phyloP scores from a whole-genome alignment of 805 yeast species.

The Komagataella ulmi region DNA sequence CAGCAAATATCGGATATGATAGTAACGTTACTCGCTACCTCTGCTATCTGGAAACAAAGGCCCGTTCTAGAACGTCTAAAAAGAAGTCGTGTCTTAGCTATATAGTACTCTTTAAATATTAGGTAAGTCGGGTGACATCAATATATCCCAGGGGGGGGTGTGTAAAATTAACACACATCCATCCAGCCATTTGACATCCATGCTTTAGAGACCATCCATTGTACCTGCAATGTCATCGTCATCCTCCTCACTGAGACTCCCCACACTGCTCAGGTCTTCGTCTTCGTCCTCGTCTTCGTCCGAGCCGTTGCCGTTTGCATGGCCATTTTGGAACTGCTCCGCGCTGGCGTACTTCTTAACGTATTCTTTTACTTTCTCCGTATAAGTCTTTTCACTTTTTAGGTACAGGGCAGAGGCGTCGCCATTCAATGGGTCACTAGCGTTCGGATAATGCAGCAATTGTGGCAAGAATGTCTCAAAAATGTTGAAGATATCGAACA shows the following conservation, averaged over 20 bases:
- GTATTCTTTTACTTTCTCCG: slow-evolving; percentile 56
- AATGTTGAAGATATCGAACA: slow-evolving; percentile 84
- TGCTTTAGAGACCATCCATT: slow-evolving; percentile 13
- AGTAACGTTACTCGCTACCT: background rate
- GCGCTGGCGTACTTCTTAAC: slow-evolving; percentile 55
- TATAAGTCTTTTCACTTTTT: slow-evolving; percentile 54
- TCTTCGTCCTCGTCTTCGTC: slow-evolving; percentile 16
- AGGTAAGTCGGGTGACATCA: background rate
- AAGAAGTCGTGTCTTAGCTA: background rate
- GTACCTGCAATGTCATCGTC: slow-evolving; percentile 19
- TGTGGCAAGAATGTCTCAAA: slow-evolving; percentile 93
- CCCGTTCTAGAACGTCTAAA: background rate
- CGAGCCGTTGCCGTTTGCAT: slow-evolving; percentile 9
- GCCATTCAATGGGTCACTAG: slow-evolving; percentile 85
- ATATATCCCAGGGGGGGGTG: background rate
- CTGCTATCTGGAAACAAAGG: background rate
- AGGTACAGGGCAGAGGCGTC: slow-evolving; percentile 76
- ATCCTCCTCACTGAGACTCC: slow-evolving; percentile 11
- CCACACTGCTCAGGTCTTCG: slow-evolving; percentile 15
- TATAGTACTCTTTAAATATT: background rate
- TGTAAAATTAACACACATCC: background rate
- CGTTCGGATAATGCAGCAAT: slow-evolving; percentile 80
- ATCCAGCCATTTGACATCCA: background rate
- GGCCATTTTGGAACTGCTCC: slow-evolving; percentile 13
- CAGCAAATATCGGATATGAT: no score